Percentiles rank a stretch among this genome's conserved stretches.
Evolutionary conservation across 495 filamentous ascomycete species (phyloP).

Genomic region (Penicillium silybi): DNA sequence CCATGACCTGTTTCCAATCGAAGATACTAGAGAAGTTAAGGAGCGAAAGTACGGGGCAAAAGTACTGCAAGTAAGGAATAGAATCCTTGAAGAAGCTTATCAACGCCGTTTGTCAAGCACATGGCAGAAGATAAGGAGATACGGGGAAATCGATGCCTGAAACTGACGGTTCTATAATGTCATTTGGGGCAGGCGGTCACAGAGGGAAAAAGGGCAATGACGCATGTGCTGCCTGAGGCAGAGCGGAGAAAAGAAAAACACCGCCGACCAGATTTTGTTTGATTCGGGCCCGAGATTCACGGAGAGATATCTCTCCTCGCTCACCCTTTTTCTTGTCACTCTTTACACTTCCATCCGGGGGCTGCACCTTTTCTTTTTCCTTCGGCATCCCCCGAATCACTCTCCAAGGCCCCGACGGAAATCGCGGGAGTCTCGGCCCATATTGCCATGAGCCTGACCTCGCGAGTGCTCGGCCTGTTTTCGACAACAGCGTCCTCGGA

Average conservation of each 20-base stretch:
- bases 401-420: slow-evolving; percentile 28
- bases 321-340: slow-evolving; percentile 21
- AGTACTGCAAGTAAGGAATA: neutral
- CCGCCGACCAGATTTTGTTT: slow-evolving; percentile 38
- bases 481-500: slow-evolving; percentile 34
- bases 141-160: too few relatives aligned
- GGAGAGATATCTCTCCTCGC: slow-evolving; percentile 10
- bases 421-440: slow-evolving; percentile 26
- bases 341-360: slow-evolving; percentile 16
- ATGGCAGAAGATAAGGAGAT: neutral
- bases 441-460: slow-evolving; percentile 47
- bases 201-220: neutral
- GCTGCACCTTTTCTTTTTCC: slow-evolving; percentile 13
- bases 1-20: neutral
- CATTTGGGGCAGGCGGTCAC: neutral
- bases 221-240: neutral
- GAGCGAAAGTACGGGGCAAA: neutral
- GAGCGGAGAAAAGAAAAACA: slow-evolving; percentile 35
- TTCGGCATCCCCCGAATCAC: slow-evolving; percentile 12
- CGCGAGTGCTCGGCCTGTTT: slow-evolving; percentile 43
- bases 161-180: too few relatives aligned
- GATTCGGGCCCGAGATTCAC: slow-evolving; percentile 13
- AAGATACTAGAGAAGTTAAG: neutral
- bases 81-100: neutral
- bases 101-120: neutral